Conservation (phyloP, 768 basidiomycete species). For the Suillus spraguei region DNA sequence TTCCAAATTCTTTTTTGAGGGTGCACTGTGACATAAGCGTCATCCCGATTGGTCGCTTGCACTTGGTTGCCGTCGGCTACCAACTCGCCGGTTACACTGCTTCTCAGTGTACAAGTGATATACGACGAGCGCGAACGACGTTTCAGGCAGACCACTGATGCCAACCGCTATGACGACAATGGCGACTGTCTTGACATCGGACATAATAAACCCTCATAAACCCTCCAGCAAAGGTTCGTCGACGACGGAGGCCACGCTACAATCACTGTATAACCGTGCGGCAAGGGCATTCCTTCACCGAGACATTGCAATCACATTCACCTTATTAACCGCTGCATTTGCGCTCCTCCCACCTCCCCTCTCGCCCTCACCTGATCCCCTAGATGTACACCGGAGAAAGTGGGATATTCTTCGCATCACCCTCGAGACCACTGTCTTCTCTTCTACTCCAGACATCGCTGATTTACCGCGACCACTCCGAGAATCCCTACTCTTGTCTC, state of each 20-base stretch:
- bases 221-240: slow-evolving; percentile 24
- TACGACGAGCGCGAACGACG: not conserved
- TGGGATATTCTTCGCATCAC: slow-evolving; percentile 90
- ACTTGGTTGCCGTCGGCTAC: too few species aligned
- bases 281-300: slow-evolving; percentile 78
- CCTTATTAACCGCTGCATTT: slow-evolving; percentile 71
- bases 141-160: slow-evolving; percentile 35
- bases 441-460: slow-evolving; percentile 46
- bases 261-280: slow-evolving; percentile 76
- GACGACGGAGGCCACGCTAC: slow-evolving; percentile 52
- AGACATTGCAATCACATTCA: slow-evolving; percentile 63
- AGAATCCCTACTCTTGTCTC: slow-evolving; percentile 55
- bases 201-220: slow-evolving; percentile 41
- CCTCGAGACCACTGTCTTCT: slow-evolving; percentile 73
- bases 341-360: slow-evolving; percentile 51
- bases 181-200: slow-evolving; percentile 21
- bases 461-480: slow-evolving; percentile 54
- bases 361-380: slow-evolving; percentile 35
- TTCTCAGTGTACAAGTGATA: not conserved
- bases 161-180: slow-evolving; percentile 49
- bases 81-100: too few species aligned
- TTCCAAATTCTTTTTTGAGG: too few species aligned
- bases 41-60: too few species aligned
- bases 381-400: slow-evolving; percentile 63
- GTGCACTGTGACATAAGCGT: too few species aligned